Evolutionary conservation across 2,329 filamentous ascomycete species (phyloP), one percentile per base, ranked within the genome.

Genomic region (Fusarium tuaranense): DNA sequence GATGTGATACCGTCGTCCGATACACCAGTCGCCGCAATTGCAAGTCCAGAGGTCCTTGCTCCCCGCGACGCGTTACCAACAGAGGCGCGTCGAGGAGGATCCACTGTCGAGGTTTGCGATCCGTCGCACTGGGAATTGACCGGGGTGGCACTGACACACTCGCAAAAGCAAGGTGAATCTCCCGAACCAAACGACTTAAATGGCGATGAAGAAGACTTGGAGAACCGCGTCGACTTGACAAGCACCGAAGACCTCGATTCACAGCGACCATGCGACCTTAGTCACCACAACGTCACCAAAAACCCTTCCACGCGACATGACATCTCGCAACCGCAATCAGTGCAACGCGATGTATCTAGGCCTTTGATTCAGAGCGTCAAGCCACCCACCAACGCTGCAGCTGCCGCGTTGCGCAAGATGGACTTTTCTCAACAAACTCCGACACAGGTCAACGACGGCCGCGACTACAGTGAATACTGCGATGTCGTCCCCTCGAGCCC

Each of bases 361-460:
- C 25, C 60, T 70, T 44, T 77, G 55, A 78, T 65, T 46, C 32
- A 72, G 53, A 71, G 36, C 64, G 59, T 65, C 65, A 75, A 73
- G 38, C 75, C 64, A 67, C 73, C 70, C 39, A 63, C 72, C 53
- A 67, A 51, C 55, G 65, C 71, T 70, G 68, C 73, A 62, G 60
- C 70, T 44, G 67, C 58, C 38, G 67, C 76, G 63, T 70, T 73
- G 32, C 71, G 69, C 68, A 86, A 81, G 62, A 87, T 85, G 82
- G 83, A 87, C 36, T 81, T 80, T n/a, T 88, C 87, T 13, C 86
- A 88, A 46, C 84, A 87, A 66, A 88, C 88, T 12, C 87, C 87
- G 2, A 91, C 89, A 1, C 89, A 91, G 79, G 82, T 85, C 68
- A 91, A 91, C 73, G 85, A 87, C 53, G 88, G 84, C 57, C 86